A percentile compares a stretch with the other conserved stretches of the same genome.
Conservation (phyloP, 371 early-diverging fungal genomes). For the Mucor racemosus region DNA sequence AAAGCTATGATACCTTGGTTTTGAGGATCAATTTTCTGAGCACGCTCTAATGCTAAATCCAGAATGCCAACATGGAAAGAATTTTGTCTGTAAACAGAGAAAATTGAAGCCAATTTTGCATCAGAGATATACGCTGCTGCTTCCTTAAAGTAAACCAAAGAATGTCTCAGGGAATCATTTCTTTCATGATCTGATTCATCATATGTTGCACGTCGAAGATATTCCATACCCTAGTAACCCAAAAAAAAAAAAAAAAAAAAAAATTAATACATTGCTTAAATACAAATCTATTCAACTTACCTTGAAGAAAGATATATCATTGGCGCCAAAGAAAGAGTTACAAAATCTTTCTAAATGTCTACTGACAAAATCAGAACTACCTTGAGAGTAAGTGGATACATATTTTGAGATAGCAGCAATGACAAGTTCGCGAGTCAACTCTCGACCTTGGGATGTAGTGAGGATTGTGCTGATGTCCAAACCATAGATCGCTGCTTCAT, state of each 20-base stretch:
- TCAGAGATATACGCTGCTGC: slow-evolving; percentile 43
- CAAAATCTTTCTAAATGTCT: slow-evolving; percentile 67
- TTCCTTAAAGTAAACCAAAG: slow-evolving; percentile 62
- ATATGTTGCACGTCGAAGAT: slow-evolving; percentile 53
- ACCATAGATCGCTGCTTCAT: slow-evolving; percentile 44
- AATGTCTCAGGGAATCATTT: slow-evolving; percentile 54
- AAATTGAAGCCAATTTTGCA: slow-evolving; percentile 65
- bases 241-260: too few species aligned
- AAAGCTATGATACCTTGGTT: slow-evolving; percentile 55
- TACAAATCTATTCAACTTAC: slow-evolving; percentile 30
- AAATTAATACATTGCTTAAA: too few species aligned
- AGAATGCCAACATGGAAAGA: slow-evolving; percentile 65
- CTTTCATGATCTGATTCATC: slow-evolving; percentile 55
- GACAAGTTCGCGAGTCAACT: slow-evolving; percentile 70
- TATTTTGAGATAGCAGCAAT: slow-evolving; percentile 74
- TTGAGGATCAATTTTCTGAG: slow-evolving; percentile 66
- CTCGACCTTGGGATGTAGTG: slow-evolving; percentile 63
- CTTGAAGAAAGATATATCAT: slow-evolving; percentile 79
- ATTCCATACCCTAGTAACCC: slow-evolving; percentile 56
- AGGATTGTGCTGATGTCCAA: slow-evolving; percentile 69
- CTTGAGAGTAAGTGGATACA: slow-evolving; percentile 34
- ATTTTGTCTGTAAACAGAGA: slow-evolving; percentile 55
- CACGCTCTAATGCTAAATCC: slow-evolving; percentile 74
- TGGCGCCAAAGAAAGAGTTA: slow-evolving; percentile 70
- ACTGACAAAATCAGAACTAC: slow-evolving; percentile 49